phyloP scores from a whole-genome alignment of 495 filamentous ascomycete genomes.

The Trichoderma asperelloides region DNA sequence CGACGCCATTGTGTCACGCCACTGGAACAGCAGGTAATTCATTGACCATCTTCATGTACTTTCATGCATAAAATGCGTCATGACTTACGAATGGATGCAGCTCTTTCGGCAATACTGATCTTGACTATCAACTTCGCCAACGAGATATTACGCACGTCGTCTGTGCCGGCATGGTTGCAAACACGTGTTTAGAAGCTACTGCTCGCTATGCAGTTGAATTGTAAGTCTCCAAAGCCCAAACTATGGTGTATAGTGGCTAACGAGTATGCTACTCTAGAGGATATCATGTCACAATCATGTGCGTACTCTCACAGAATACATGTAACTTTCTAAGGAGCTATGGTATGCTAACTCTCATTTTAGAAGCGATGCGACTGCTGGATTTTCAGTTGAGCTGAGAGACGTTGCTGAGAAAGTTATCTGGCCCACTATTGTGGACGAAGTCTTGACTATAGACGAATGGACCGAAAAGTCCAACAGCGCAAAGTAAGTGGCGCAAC shows the following conservation, averaged over 20 bases:
- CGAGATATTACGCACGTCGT: constrained; percentile 18
- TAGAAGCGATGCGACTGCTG: constrained; percentile 1
- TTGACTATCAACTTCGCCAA: constrained; percentile 21
- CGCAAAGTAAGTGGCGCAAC: background rate
- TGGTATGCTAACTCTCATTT: background rate
- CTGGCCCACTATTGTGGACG: constrained; percentile 6
- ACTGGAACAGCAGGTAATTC: constrained; percentile 19
- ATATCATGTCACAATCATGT: background rate
- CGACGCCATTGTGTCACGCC: constrained; percentile 22
- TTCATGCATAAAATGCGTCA: background rate
- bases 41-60: background rate
- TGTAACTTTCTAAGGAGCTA: background rate
- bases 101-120: constrained; percentile 21
- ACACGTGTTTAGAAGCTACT: constrained; percentile 19
- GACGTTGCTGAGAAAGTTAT: background rate
- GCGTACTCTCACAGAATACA: background rate
- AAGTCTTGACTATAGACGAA: background rate
- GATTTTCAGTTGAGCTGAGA: background rate
- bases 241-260: background rate
- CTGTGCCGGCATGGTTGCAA: constrained; percentile 16
- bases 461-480: background rate
- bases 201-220: constrained; percentile 14
- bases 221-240: background rate
- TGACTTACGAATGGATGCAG: constrained; percentile 5
- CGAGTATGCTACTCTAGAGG: background rate